Conservation (phyloP, 1,284 basidiomycete genomes). For the Somion occarium region DNA sequence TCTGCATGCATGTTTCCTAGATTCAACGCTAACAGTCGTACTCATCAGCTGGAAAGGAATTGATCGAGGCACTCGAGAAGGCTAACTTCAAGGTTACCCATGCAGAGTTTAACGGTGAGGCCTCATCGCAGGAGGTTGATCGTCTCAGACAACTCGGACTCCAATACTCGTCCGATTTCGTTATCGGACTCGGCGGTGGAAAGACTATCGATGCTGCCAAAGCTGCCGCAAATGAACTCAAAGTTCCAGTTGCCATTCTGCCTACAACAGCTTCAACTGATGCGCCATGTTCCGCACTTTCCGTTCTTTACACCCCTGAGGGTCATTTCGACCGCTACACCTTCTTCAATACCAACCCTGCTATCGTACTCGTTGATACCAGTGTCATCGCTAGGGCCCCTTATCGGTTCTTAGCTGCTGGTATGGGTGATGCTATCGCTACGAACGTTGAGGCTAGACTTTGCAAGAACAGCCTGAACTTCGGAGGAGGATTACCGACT, state of each 20-base stretch:
- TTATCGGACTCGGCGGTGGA: constrained; percentile 31
- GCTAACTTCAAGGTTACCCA: constrained; percentile 25
- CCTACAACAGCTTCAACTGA: constrained; percentile 33
- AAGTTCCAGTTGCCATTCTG: constrained; percentile 25
- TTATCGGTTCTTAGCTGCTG: constrained; percentile 29
- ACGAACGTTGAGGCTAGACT: constrained; percentile 31
- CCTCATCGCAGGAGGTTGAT: constrained; percentile 27
- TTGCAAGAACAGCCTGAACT: constrained; percentile 27
- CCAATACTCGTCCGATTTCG: constrained; percentile 22
- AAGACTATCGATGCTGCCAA: constrained; percentile 32
- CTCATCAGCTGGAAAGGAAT: constrained; percentile 25
- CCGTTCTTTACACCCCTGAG: constrained; percentile 28
- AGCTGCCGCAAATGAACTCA: constrained; percentile 26
- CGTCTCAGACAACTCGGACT: constrained; percentile 21
- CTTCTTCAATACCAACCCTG: constrained; percentile 31
- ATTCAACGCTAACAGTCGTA: not conserved
- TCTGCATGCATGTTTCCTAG: not conserved
- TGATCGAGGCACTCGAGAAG: constrained; percentile 21
- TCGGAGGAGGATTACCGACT: constrained; percentile 29
- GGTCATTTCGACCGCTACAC: constrained; percentile 31
- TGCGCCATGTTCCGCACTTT: constrained; percentile 31
- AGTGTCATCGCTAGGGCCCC: constrained; percentile 28
- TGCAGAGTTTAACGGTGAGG: constrained; percentile 27
- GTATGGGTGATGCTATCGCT: constrained; percentile 32
- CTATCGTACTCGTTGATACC: constrained; percentile 30